phyloP scores from a whole-genome alignment of 1,284 basidiomycete species.

The Hymenochaete sp. region DNA sequence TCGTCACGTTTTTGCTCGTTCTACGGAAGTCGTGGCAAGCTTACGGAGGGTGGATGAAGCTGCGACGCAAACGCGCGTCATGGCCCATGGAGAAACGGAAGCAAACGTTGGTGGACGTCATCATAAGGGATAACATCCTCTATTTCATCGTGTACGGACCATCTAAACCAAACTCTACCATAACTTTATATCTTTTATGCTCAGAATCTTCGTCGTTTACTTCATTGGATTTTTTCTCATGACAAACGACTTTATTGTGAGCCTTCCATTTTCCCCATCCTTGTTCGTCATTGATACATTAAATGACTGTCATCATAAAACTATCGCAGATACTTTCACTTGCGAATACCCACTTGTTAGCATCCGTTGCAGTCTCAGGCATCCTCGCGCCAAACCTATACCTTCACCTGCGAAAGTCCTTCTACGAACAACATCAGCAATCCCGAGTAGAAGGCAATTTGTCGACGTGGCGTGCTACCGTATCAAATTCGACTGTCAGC shows the following conservation, averaged over 20 bases:
- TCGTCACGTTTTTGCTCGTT: constrained; percentile 4
- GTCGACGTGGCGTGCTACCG: no score
- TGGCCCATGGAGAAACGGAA: no score
- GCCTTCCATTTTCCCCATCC: neutral
- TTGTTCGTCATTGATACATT: neutral
- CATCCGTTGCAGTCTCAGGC: constrained; percentile 2
- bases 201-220: constrained; percentile 8
- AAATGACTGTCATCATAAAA: neutral
- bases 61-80: neutral
- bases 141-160: constrained; percentile 2
- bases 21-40: neutral
- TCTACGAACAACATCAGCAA: neutral
- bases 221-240: neutral
- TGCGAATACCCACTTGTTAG: neutral
- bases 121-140: constrained; percentile 3
- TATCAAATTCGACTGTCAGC: no score
- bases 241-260: neutral
- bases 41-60: neutral
- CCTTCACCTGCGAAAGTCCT: constrained; percentile 1
- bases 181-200: neutral
- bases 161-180: neutral
- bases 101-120: neutral
- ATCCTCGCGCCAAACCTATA: constrained; percentile 5
- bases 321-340: neutral
- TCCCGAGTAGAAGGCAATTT: no score